phyloP scores from a whole-genome alignment of 2,329 filamentous ascomycete genomes.

The Cryphonectria naterciae region DNA sequence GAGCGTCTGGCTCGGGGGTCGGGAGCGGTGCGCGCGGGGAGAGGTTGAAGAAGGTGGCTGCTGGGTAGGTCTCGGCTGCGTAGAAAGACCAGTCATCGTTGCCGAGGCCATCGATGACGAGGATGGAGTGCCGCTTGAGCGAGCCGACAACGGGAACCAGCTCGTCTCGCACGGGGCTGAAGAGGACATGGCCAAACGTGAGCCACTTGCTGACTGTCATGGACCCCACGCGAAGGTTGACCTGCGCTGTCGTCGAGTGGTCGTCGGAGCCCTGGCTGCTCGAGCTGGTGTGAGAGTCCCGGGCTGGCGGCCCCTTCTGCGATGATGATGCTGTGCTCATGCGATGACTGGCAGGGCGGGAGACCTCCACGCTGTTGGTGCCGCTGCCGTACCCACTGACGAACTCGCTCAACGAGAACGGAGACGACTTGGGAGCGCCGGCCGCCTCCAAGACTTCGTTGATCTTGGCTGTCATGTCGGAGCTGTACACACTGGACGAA shows the following conservation, averaged over 20 bases:
- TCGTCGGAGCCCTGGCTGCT: slow-evolving; percentile 57
- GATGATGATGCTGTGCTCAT: slow-evolving; percentile 33
- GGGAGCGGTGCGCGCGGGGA: slow-evolving; percentile 60
- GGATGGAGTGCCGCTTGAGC: slow-evolving; percentile 64
- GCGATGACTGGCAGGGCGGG: slow-evolving; percentile 30
- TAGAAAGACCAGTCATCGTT: slow-evolving; percentile 90
- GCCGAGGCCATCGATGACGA: slow-evolving; percentile 83
- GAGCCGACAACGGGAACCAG: slow-evolving; percentile 57
- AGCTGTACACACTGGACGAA: slow-evolving; percentile 57
- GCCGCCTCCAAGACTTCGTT: slow-evolving; percentile 50
- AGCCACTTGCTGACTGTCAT: slow-evolving; percentile 89
- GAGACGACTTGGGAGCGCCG: slow-evolving; percentile 48
- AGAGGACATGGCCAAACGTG: slow-evolving; percentile 80
- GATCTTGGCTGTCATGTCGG: slow-evolving; percentile 58
- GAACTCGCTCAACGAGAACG: slow-evolving; percentile 49
- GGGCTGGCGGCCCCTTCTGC: slow-evolving; percentile 36
- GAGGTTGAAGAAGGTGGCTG: slow-evolving; percentile 76
- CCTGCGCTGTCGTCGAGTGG: slow-evolving; percentile 67
- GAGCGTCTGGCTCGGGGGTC: slow-evolving; percentile 46
- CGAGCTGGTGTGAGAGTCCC: slow-evolving; percentile 49
- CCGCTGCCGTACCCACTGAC: slow-evolving; percentile 45
- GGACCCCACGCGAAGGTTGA: slow-evolving; percentile 78
- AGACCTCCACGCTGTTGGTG: slow-evolving; percentile 36
- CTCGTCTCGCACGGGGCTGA: slow-evolving; percentile 77
- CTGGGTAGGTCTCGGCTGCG: slow-evolving; percentile 77